phyloP scores from a whole-genome alignment of 2,329 filamentous ascomycete genomes.

The Cordyceps tenuipes region DNA sequence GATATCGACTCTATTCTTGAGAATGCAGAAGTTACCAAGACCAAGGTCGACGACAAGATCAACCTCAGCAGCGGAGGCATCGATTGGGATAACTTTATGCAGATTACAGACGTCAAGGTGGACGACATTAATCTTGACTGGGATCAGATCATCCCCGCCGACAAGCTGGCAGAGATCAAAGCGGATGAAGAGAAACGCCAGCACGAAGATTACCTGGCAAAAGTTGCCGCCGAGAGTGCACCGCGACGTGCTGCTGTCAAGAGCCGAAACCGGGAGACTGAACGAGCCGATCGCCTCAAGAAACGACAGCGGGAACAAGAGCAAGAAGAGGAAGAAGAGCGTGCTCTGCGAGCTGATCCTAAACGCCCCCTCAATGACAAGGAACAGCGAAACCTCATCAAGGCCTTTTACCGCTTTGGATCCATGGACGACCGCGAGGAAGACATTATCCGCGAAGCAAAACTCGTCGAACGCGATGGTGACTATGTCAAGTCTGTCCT shows the following conservation, averaged over 20 bases:
- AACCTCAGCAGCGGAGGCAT: slow-evolving; percentile 80
- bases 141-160: slow-evolving; percentile 97
- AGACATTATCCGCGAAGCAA: slow-evolving; percentile 81
- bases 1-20: slow-evolving; percentile 96
- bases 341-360: slow-evolving; percentile 69
- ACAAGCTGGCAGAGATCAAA: slow-evolving; percentile 83
- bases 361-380: slow-evolving; percentile 86
- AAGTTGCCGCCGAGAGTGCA: slow-evolving; percentile 75
- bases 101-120: slow-evolving; percentile 96
- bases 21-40: slow-evolving; percentile 95
- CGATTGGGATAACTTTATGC: slow-evolving; percentile 87
- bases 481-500: slow-evolving; percentile 72
- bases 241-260: slow-evolving; percentile 65
- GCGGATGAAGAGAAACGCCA: slow-evolving; percentile 78
- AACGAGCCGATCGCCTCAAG: slow-evolving; percentile 58
- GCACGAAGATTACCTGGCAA: slow-evolving; percentile 73
- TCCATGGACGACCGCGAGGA: slow-evolving; percentile 81
- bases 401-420: slow-evolving; percentile 84
- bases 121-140: slow-evolving; percentile 74
- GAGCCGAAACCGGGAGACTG: slow-evolving; percentile 48
- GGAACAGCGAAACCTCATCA: slow-evolving; percentile 84
- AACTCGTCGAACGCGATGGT: slow-evolving; percentile 71
- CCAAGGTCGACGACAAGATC: slow-evolving; percentile 87
- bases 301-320: slow-evolving; percentile 56
- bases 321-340: slow-evolving; percentile 65